These are phyloP conservation scores for Ceratocystis ficicola DNA, from an alignment of 2,329 filamentous ascomycete species.

Conservation along the genomic window DNA sequence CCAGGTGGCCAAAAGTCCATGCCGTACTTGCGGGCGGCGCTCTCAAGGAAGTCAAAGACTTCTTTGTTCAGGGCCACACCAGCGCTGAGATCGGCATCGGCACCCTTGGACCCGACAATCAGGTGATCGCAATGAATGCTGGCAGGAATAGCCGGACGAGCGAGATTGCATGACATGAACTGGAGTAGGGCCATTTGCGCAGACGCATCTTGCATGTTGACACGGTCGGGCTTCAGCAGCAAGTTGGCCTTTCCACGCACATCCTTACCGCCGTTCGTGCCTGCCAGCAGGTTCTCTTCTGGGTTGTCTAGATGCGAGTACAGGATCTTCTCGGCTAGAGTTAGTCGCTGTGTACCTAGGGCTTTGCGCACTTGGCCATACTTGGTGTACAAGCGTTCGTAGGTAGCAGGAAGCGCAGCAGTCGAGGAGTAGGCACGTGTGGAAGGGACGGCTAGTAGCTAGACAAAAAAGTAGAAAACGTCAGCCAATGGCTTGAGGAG, in stretches of 20 bases:
- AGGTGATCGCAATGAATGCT: slow-evolving; percentile 99
- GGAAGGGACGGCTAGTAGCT: slow-evolving; percentile 23
- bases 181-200: slow-evolving; percentile 97
- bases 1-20: slow-evolving; percentile 95
- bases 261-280: slow-evolving; percentile 70
- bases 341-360: slow-evolving; percentile 56
- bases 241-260: slow-evolving; percentile 83
- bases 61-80: slow-evolving; percentile 90
- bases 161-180: slow-evolving; percentile 94
- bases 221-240: slow-evolving; percentile 92
- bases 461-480: neutral
- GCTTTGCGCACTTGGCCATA: slow-evolving; percentile 64
- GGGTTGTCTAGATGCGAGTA: slow-evolving; percentile 88
- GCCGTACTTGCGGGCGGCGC: slow-evolving; percentile 77
- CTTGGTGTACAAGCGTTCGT: slow-evolving; percentile 66
- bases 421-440: slow-evolving; percentile 32
- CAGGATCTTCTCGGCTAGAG: slow-evolving; percentile 93
- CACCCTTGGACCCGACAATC: slow-evolving; percentile 90
- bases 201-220: slow-evolving; percentile 98
- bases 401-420: slow-evolving; percentile 51
- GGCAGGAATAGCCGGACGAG: slow-evolving; percentile 80
- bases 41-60: slow-evolving; percentile 95
- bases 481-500: neutral
- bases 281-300: slow-evolving; percentile 73
- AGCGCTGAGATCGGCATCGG: slow-evolving; percentile 68